phyloP scores from a whole-genome alignment of 2,329 filamentous ascomycete species.

The Paraconiothyrium brasiliense region DNA sequence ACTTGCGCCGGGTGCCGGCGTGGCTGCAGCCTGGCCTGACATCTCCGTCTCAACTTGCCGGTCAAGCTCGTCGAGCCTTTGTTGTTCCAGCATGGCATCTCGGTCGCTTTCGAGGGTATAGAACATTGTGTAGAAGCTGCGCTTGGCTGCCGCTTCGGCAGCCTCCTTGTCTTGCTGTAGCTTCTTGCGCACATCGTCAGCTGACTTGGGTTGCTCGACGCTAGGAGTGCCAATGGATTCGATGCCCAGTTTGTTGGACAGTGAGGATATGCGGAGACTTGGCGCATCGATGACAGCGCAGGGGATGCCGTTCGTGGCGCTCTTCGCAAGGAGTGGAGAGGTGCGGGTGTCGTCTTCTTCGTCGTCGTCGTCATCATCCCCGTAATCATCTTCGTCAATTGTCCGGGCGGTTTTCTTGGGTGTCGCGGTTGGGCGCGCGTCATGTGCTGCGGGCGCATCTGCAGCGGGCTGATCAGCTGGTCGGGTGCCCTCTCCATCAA shows the following conservation, averaged over 20 bases:
- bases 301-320: slow-evolving; percentile 62
- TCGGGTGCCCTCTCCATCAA: slow-evolving; percentile 36
- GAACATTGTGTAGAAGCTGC: slow-evolving; percentile 91
- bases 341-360: slow-evolving; percentile 53
- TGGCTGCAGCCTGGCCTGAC: slow-evolving; percentile 65
- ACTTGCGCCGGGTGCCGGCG: slow-evolving; percentile 61
- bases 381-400: slow-evolving; percentile 87
- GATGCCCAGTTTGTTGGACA: slow-evolving; percentile 70
- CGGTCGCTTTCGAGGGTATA: slow-evolving; percentile 95
- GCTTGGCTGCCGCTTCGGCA: slow-evolving; percentile 87
- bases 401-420: slow-evolving; percentile 79
- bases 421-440: slow-evolving; percentile 59
- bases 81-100: slow-evolving; percentile 96
- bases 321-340: slow-evolving; percentile 61
- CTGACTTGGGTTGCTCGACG: slow-evolving; percentile 70
- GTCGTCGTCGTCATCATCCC: slow-evolving; percentile 75
- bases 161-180: slow-evolving; percentile 91
- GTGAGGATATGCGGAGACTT: slow-evolving; percentile 74
- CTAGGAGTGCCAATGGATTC: slow-evolving; percentile 64
- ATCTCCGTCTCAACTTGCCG: slow-evolving; percentile 96
- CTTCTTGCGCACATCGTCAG: slow-evolving; percentile 91
- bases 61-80: slow-evolving; percentile 95
- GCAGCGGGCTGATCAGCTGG: slow-evolving; percentile 35
- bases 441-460: slow-evolving; percentile 48
- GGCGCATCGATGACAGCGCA: slow-evolving; percentile 69